These are phyloP conservation scores for Adiantum capillusveneris DNA, from an alignment of 75 land plant genomes.

Conservation along the genomic window DNA sequence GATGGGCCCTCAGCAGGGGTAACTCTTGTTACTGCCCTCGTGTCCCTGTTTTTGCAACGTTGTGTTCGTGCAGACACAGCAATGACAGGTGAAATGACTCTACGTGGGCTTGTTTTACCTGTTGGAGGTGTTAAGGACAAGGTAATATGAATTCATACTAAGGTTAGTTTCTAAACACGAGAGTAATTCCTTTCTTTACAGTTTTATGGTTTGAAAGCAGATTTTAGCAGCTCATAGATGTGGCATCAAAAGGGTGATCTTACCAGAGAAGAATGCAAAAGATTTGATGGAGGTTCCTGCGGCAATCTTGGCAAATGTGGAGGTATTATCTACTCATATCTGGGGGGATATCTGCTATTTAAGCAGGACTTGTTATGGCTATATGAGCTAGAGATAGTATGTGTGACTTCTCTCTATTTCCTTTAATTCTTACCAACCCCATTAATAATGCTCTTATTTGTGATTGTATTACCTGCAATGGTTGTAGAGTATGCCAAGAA, in stretches of 20 bases:
- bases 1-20: constrained; percentile 99
- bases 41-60: constrained; percentile 68
- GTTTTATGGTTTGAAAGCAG: constrained; percentile 21
- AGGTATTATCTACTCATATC: too few species aligned
- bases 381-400: too few species aligned
- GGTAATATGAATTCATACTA: constrained; percentile 25
- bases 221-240: constrained; percentile 94
- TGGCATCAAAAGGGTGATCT: constrained; percentile 90
- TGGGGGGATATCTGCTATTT: too few species aligned
- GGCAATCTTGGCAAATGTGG: constrained; percentile 54
- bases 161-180: not conserved
- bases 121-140: constrained; percentile 98
- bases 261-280: constrained; percentile 88
- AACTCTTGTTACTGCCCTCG: constrained; percentile 85
- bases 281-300: constrained; percentile 91
- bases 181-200: not conserved
- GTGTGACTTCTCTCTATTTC: too few species aligned
- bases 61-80: constrained; percentile 84
- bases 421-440: too few species aligned
- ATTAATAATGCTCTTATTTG: too few species aligned
- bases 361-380: too few species aligned
- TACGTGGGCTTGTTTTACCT: constrained; percentile 87
- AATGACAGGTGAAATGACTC: constrained; percentile 98
- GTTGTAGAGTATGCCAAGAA: too few species aligned
- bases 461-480: too few species aligned